Conservation (phyloP, 768 basidiomycete species). For the Floccularia luteovirens region DNA sequence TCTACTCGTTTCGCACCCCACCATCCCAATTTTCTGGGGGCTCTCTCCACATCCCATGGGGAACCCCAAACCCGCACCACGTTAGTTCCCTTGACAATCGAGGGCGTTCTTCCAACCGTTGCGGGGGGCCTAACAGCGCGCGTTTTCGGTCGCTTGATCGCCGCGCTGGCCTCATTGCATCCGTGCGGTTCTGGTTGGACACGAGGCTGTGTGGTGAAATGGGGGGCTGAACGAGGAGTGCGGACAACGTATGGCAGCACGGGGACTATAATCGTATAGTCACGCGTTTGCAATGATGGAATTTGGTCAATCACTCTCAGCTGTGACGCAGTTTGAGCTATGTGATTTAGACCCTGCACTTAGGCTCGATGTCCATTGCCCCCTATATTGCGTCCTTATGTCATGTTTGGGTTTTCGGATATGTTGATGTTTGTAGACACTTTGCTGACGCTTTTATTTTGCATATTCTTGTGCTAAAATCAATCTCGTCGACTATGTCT, state of each 20-base stretch:
- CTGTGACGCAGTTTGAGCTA: constrained; percentile 68
- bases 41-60: constrained; percentile 86
- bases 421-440: constrained; percentile 25
- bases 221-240: constrained; percentile 98
- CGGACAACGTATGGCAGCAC: constrained; percentile 45
- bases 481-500: constrained; percentile 17
- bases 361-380: constrained; percentile 50
- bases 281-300: constrained; percentile 31
- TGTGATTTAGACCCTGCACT: constrained; percentile 55
- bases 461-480: constrained; percentile 36
- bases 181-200: constrained; percentile 73
- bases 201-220: constrained; percentile 90
- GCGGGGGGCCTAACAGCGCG: constrained; percentile 57
- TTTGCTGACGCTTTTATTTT: constrained; percentile 62
- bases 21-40: constrained; percentile 97
- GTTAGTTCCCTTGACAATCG: constrained; percentile 69
- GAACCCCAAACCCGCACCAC: constrained; percentile 93
- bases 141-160: constrained; percentile 95
- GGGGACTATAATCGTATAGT: constrained; percentile 23
- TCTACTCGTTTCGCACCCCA: constrained; percentile 93
- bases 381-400: constrained; percentile 42
- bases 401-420: constrained; percentile 15
- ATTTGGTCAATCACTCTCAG: constrained; percentile 43
- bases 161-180: constrained; percentile 65
- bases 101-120: constrained; percentile 77